Base-by-base conservation (phyloP, 1,139 yeast genomes). In the Pichia sp. region DNA sequence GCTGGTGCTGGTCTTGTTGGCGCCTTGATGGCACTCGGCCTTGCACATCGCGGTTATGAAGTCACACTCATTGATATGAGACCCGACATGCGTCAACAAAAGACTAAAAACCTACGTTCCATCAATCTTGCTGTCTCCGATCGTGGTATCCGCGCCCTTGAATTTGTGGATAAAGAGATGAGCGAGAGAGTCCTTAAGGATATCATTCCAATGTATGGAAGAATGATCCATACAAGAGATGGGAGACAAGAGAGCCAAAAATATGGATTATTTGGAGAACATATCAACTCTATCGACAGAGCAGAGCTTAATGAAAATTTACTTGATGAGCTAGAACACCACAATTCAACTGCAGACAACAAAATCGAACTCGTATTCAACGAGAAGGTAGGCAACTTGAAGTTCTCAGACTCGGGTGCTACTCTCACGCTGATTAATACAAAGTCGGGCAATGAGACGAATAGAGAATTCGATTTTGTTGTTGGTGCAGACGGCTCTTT, bases 1-100 rank as follows among this genome's bases (percentile, higher is more conserved):
- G 71, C 79, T 12, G 88, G 93, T 1, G 95, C 94, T 1, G 97
- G 97, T 0, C 72, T 85, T 4, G 96, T 88, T 4, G 97, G 97
- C 1, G 73, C 93, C 38, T 65, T 86, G n/a, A 74, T 91, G 0
- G 94, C 96, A 0, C 59, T 88, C 18, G 94, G 91, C 0, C 69
- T 88, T 33, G 74, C 79, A 4, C 66, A 75, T 38, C 69, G 74
- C 41, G 96, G 95, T n/a, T 81, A 72, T 56, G 47, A 69, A 0
- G 96, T 88, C 12, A 67, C 77, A 1, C 55, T 88, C 6, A 82
- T 73, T 48, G 96, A 88, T 47, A 63, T 74, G 12, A 63, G 85
- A 58, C 52, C 50, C 3, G 71, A 63, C 37, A 63, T 65, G 4
- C 47, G 68, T 33, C 11, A 6, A 3, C 15, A 33, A 1, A 20